A percentile compares a stretch with the other conserved stretches of the same genome.
Evolutionary conservation across 2,329 filamentous ascomycete species (phyloP).

Genomic region (Exophiala sp.): DNA sequence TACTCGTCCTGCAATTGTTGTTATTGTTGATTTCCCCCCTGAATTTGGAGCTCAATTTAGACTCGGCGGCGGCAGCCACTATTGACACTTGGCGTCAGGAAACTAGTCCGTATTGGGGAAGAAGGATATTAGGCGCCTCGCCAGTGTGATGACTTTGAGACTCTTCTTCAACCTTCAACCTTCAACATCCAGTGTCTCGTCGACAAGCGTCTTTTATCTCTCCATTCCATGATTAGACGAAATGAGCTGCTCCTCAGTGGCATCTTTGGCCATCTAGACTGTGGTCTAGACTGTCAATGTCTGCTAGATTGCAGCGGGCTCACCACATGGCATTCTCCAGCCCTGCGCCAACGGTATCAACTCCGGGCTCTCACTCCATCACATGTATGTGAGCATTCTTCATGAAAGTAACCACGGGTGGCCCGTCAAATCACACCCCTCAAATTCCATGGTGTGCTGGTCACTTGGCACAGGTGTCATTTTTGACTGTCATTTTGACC

Average conservation of each 20-base stretch:
- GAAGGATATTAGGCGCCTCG: not conserved
- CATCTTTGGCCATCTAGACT: not conserved
- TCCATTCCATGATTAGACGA: not conserved
- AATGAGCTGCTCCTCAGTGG: not conserved
- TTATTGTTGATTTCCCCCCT: too few species aligned
- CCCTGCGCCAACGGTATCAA: not conserved
- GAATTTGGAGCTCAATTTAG: not conserved
- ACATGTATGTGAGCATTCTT: not conserved
- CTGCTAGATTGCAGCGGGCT: not conserved
- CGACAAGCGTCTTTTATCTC: too few species aligned
- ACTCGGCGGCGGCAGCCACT: conserved; percentile 5
- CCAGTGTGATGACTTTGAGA: not conserved
- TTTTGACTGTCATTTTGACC: too few species aligned
- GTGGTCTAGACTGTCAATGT: not conserved
- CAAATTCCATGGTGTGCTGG: not conserved
- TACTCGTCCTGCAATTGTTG: too few species aligned
- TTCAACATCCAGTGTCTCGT: too few species aligned
- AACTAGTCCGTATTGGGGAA: not conserved
- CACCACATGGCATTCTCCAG: not conserved
- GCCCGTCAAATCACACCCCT: too few species aligned
- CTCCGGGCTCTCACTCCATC: not conserved
- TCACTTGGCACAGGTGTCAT: not conserved
- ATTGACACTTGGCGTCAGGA: conserved; percentile 18
- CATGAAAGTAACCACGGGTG: not conserved
- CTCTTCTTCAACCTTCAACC: not conserved